Evolutionary conservation across 139 green algal species (phyloP).

Genomic region (Diplosphaera chodatii): DNA sequence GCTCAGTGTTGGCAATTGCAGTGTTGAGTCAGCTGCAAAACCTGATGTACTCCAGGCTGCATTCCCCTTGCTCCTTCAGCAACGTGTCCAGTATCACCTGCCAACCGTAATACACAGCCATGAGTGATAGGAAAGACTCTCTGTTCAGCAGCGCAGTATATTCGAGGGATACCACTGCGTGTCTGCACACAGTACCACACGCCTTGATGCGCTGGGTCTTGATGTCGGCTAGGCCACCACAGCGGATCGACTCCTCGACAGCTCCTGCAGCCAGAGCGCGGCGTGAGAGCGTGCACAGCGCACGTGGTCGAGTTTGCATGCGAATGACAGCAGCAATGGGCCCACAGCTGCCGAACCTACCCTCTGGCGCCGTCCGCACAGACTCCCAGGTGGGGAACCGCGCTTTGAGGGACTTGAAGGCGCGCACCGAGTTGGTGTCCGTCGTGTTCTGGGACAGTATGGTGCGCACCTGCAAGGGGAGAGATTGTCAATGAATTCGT

Average conservation of each 20-base stretch:
- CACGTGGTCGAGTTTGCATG: too few species aligned
- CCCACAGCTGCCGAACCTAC: background rate
- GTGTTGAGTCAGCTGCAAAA: too few species aligned
- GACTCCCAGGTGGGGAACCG: constrained; percentile 31
- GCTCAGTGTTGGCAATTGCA: too few species aligned
- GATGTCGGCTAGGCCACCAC: constrained; percentile 63
- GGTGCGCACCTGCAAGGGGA: constrained; percentile 38
- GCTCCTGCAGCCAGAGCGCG: too few species aligned
- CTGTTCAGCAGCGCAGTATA: too few species aligned
- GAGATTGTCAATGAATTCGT: too few species aligned
- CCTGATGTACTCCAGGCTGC: constrained; percentile 54
- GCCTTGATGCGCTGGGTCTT: constrained; percentile 55
- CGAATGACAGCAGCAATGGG: too few species aligned
- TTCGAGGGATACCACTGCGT: too few species aligned
- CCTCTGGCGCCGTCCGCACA: constrained; percentile 21
- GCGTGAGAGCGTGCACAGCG: too few species aligned
- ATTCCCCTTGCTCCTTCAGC: constrained; percentile 33
- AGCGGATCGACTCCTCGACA: constrained; percentile 33
- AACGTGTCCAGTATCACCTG: constrained; percentile 54
- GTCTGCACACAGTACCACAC: too few species aligned
- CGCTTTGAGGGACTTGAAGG: constrained; percentile 32
- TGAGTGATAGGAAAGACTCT: too few species aligned
- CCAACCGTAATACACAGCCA: too few species aligned
- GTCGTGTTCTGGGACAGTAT: constrained; percentile 57
- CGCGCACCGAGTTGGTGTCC: constrained; percentile 23